These are phyloP conservation scores for Mollisia scopiformis DNA, from an alignment of 2,329 filamentous ascomycete species.

Conservation along the genomic window DNA sequence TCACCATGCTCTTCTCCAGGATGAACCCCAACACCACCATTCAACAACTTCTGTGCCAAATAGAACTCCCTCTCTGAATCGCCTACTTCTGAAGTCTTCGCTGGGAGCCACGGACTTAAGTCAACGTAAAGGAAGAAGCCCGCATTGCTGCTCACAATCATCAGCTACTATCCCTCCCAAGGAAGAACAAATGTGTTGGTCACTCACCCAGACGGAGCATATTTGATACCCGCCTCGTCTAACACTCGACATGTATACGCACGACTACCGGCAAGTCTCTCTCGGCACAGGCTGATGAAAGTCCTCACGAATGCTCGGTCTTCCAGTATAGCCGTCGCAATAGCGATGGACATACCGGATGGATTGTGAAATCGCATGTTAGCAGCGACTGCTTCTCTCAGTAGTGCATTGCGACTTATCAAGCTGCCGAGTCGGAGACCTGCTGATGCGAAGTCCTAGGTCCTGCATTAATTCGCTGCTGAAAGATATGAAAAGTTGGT, in stretches of 20 bases:
- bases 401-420: constrained; percentile 36
- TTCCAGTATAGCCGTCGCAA: constrained; percentile 49
- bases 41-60: constrained; percentile 18
- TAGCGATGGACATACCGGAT: constrained; percentile 46
- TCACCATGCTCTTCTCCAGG: constrained; percentile 24
- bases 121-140: constrained; percentile 61
- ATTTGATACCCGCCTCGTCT: constrained; percentile 45
- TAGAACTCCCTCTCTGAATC: constrained; percentile 15
- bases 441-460: constrained; percentile 13
- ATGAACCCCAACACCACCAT: constrained; percentile 21
- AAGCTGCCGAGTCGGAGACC: constrained; percentile 38
- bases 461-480: not conserved
- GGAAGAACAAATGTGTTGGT: no score
- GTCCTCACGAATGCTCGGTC: constrained; percentile 47
- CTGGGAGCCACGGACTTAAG: constrained; percentile 43
- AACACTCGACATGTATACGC: constrained; percentile 43
- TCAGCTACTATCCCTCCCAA: not conserved
- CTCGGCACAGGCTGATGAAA: constrained; percentile 46
- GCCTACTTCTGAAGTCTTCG: not conserved
- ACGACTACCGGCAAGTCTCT: constrained; percentile 45
- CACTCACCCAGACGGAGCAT: constrained; percentile 29
- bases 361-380: constrained; percentile 51
- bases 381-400: constrained; percentile 37
- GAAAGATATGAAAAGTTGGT: not conserved
- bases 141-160: constrained; percentile 48